phyloP scores from a whole-genome alignment of 768 basidiomycete species.

The Mycena belliarum region DNA sequence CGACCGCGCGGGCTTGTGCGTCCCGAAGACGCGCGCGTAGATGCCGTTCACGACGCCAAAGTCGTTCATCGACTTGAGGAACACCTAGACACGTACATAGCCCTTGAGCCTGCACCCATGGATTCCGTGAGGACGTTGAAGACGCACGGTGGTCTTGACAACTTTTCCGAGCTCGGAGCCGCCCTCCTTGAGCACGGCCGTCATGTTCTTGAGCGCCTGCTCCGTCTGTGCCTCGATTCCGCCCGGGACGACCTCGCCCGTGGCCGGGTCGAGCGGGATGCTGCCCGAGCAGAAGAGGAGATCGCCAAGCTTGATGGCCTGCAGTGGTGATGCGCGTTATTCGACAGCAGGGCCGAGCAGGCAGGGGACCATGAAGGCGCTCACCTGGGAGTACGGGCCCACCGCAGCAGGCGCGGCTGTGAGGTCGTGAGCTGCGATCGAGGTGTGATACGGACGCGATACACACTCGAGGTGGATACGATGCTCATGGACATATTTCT shows the following conservation, averaged over 20 bases:
- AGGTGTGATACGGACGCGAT: neutral
- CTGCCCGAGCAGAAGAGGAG: constrained; percentile 90
- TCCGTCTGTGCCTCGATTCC: constrained; percentile 80
- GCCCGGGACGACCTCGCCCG: constrained; percentile 68
- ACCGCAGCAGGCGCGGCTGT: constrained; percentile 77
- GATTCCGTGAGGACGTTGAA: too few relatives aligned
- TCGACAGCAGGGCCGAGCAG: neutral
- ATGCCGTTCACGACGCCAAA: constrained; percentile 81
- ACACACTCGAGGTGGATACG: constrained; percentile 45
- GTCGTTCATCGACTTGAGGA: constrained; percentile 91
- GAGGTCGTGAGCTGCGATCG: neutral
- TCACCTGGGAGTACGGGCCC: constrained; percentile 78
- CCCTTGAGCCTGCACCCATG: neutral
- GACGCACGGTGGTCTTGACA: constrained; percentile 89
- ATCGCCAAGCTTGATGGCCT: constrained; percentile 77
- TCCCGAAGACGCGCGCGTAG: constrained; percentile 84
- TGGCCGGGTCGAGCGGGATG: constrained; percentile 77
- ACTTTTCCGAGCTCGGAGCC: constrained; percentile 79
- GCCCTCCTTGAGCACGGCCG: constrained; percentile 79
- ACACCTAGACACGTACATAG: constrained; percentile 57
- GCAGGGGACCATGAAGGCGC: too few relatives aligned
- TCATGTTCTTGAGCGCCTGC: constrained; percentile 86
- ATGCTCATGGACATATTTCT: constrained; percentile 37
- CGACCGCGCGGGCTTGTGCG: constrained; percentile 91
- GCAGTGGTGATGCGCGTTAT: neutral